Base-by-base conservation (phyloP, 768 basidiomycete genomes). In the Boletus huronensis region DNA sequence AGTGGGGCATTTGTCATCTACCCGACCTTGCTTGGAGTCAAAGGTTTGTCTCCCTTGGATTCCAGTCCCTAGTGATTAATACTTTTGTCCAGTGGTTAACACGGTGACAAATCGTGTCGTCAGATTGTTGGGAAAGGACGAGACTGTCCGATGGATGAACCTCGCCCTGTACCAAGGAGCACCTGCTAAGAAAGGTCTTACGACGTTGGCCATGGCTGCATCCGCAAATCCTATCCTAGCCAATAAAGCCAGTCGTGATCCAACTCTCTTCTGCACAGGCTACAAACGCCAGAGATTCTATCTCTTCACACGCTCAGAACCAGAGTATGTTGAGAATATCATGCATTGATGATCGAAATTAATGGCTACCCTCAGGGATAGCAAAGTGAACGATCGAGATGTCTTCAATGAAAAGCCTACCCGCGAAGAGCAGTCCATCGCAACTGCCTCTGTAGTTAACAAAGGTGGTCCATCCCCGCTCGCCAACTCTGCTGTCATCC, bases 361-460 rank as follows among this genome's bases (percentile, higher is more conserved):
- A 41, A 53, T 14, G 16, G 31, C 25, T 45, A 41, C 23, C 16
- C 25, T 25, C 66, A 94, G 90, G 69, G 92, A 95, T 60, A 85
- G 79, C 67, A 95, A 91, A 72, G 82, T 83, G 2, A 84, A 84
- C 29, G 96, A 98, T 59, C 87, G 97, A 53, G 97, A 99, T 62
- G 87, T 99, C 51, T 98, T 98, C 82, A 99, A 99, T 70, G 97
- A 99, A 72, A 82, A 89, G 43, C 97, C 97, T 3, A 98, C 96
- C 1, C 82, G 94, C 48, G 97, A 98, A 68, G 97, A 99, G 66
- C 94, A 93, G 69, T 88, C 83, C 29, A 83, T 95, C 45, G 93
- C 93, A 3, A 71, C 86, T 8, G 77, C 88, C 1, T 77, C 82
- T 4, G 69, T 72, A 1, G 64, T 79, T 13, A 70, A 77, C 57